A percentile compares a stretch with the other conserved stretches of the same genome.
phyloP scores from a whole-genome alignment of 1,284 basidiomycete genomes.

The Termitomyces sp. region DNA sequence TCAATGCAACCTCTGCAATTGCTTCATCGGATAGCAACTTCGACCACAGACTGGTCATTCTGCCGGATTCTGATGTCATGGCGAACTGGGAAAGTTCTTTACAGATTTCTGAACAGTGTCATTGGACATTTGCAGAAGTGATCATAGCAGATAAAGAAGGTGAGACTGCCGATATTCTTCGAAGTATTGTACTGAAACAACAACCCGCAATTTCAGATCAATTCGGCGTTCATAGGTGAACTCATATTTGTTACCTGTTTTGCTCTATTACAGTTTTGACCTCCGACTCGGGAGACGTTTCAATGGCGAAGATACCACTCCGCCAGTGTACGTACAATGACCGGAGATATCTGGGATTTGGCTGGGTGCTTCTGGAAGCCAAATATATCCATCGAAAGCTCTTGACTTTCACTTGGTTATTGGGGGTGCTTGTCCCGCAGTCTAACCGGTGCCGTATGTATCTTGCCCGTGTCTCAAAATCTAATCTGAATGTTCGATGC shows the following conservation, averaged over 20 bases:
- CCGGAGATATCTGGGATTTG: background rate
- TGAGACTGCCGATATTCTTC: background rate
- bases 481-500: background rate
- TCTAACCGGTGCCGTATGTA: background rate
- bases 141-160: constrained; percentile 7
- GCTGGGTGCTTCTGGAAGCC: background rate
- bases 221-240: background rate
- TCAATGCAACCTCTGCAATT: constrained; percentile 10
- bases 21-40: constrained; percentile 5
- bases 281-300: background rate
- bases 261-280: background rate
- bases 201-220: background rate
- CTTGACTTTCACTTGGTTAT: background rate
- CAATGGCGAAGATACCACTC: background rate
- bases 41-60: constrained; percentile 13
- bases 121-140: constrained; percentile 9
- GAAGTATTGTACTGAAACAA: background rate
- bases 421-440: background rate
- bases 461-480: background rate
- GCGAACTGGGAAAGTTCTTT: constrained; percentile 10
- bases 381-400: background rate
- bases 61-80: constrained; percentile 15
- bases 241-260: background rate
- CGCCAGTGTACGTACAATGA: background rate
- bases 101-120: constrained; percentile 1